These are phyloP conservation scores for Skeletonema tropicum DNA, from an alignment of 108 stramenopile species.

Conservation along the genomic window DNA sequence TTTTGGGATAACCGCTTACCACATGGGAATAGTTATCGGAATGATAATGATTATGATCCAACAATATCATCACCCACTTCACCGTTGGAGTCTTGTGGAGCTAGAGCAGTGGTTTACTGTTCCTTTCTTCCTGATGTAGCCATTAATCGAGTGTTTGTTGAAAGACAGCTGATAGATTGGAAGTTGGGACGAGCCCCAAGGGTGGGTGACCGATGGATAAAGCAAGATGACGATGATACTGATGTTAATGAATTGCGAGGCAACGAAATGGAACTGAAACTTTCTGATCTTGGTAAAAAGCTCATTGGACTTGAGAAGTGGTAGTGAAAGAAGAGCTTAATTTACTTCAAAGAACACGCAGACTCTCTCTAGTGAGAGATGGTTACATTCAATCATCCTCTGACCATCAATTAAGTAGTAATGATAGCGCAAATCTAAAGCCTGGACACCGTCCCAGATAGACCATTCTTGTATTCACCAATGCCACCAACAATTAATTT, in stretches of 20 bases:
- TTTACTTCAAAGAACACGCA: too few relatives aligned
- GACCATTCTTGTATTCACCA: constrained; percentile 61
- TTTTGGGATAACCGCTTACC: constrained; percentile 94
- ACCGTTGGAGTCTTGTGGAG: constrained; percentile 17
- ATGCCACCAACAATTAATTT: constrained; percentile 77
- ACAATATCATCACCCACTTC: not conserved
- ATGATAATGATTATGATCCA: constrained; percentile 41
- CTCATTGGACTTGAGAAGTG: constrained; percentile 27
- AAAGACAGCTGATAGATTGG: constrained; percentile 71
- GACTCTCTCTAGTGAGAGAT: too few relatives aligned
- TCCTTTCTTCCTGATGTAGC: constrained; percentile 86
- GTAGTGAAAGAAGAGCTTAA: not conserved
- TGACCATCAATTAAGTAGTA: too few relatives aligned
- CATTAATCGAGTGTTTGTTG: constrained; percentile 75
- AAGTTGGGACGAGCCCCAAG: constrained; percentile 25
- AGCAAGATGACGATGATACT: constrained; percentile 23
- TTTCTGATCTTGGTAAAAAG: constrained; percentile 26
- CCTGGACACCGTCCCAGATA: constrained; percentile 45
- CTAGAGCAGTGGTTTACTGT: constrained; percentile 87
- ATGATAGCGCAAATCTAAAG: constrained; percentile 13
- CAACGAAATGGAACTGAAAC: not conserved
- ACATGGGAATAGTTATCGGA: constrained; percentile 86
- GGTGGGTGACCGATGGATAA: constrained; percentile 52
- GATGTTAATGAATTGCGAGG: constrained; percentile 3
- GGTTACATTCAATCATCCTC: too few relatives aligned